phyloP scores from a whole-genome alignment of 257 asterid genomes.

The Solanum bukasovii region DNA sequence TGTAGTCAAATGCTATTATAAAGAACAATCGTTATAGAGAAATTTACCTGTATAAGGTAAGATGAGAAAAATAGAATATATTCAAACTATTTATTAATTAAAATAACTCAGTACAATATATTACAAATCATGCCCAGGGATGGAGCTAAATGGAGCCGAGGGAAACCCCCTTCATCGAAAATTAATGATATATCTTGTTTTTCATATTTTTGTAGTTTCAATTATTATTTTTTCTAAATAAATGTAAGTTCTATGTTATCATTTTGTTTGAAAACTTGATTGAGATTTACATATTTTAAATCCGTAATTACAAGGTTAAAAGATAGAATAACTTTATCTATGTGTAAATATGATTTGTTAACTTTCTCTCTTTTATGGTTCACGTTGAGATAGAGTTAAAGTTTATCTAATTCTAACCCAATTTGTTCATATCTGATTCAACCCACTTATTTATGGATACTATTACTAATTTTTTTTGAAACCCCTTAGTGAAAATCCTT shows the following conservation, averaged over 20 bases:
- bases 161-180: not conserved
- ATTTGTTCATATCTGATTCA: too few relatives aligned
- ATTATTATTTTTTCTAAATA: too few relatives aligned
- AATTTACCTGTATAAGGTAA: too few relatives aligned
- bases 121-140: not conserved
- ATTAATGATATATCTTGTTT: too few relatives aligned
- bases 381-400: not conserved
- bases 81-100: not conserved
- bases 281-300: not conserved
- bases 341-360: not conserved
- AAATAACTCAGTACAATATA: too few relatives aligned
- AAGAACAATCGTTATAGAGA: not conserved
- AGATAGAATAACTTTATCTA: not conserved
- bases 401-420: too few relatives aligned
- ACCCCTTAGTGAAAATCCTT: not conserved
- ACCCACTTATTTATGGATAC: too few relatives aligned
- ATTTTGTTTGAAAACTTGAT: not conserved
- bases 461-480: too few relatives aligned
- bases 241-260: not conserved
- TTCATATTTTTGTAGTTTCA: too few relatives aligned
- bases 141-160: not conserved
- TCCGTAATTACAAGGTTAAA: too few relatives aligned
- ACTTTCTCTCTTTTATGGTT: too few relatives aligned
- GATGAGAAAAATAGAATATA: not conserved
- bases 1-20: not conserved